Percentiles rank a stretch among this genome's conserved stretches.
Evolutionary conservation across 305 asterid genomes (phyloP).

Genomic region (Fraxinus baroniana): DNA sequence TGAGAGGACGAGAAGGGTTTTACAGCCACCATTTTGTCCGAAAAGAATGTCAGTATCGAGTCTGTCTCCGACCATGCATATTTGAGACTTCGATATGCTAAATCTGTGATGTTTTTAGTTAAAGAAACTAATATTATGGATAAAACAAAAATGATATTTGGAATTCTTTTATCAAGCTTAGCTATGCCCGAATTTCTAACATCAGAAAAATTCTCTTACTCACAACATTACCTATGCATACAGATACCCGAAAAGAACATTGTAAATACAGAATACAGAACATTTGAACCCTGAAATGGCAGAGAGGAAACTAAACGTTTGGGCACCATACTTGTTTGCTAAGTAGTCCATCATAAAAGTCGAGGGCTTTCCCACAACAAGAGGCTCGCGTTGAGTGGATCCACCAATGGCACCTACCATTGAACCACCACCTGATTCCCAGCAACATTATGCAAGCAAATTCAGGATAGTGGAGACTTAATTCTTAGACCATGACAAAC

Average conservation of each 20-base stretch:
- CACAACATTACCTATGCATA: not conserved
- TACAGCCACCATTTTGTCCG: conserved; percentile 91
- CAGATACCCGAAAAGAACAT: not conserved
- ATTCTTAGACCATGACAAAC: not conserved
- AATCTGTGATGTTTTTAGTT: conserved; percentile 47
- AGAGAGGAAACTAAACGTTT: not conserved
- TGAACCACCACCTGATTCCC: conserved; percentile 87
- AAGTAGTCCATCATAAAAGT: conserved; percentile 97
- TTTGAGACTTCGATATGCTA: conserved; percentile 79
- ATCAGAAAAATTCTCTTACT: not conserved
- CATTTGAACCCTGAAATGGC: not conserved
- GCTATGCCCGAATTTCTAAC: not conserved
- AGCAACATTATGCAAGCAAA: conserved; percentile 14
- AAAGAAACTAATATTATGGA: conserved; percentile 14
- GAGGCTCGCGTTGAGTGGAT: conserved; percentile 86
- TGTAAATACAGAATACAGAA: not conserved
- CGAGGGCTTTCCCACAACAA: conserved; percentile 97
- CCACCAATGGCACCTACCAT: conserved; percentile 93
- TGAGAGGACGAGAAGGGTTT: conserved; percentile 87
- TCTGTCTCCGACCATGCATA: conserved; percentile 95
- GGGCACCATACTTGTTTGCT: conserved; percentile 64
- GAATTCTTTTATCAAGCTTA: not conserved
- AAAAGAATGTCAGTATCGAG: conserved; percentile 83
- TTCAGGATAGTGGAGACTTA: not conserved
- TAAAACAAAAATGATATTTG: not conserved